These are phyloP conservation scores for Neonectria sp. DNA, from an alignment of 2,329 filamentous ascomycete species.

Conservation along the genomic window DNA sequence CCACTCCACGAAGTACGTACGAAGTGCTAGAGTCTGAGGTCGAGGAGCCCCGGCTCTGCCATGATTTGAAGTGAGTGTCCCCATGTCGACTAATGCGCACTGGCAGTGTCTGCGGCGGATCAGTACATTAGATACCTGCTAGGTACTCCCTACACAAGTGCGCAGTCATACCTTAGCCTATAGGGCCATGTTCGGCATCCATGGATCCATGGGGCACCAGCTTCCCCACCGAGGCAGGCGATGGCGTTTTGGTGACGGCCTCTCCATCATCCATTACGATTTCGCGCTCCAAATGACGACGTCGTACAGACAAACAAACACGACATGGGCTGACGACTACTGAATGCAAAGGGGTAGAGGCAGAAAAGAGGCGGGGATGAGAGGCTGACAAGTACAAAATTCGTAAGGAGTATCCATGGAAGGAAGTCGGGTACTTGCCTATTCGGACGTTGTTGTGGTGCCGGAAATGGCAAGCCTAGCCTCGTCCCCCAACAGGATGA, in stretches of 20 bases:
- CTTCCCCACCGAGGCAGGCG: conserved; percentile 39
- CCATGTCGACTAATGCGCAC: conserved; percentile 23
- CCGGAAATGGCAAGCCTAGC: conserved; percentile 24
- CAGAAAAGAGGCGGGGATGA: conserved; percentile 2
- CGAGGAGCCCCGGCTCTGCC: conserved; percentile 22
- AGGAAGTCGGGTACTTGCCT: background rate
- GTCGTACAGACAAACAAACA: conserved; percentile 28
- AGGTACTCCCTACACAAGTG: conserved; percentile 9
- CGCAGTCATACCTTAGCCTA: background rate
- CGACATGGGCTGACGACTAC: conserved; percentile 25
- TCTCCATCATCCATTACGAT: conserved; percentile 37
- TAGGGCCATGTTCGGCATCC: conserved; percentile 31
- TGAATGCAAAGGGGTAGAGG: background rate
- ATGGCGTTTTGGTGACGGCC: conserved; percentile 28
- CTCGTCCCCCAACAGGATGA: conserved; percentile 23
- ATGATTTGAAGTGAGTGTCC: conserved; percentile 33
- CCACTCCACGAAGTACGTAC: conserved; percentile 4
- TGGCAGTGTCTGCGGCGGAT: conserved; percentile 25
- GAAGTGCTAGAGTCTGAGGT: conserved; percentile 6
- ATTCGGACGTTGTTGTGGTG: conserved; percentile 18
- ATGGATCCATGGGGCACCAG: conserved; percentile 24
- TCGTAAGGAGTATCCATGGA: background rate
- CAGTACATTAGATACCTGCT: conserved; percentile 32
- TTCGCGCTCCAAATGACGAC: conserved; percentile 36
- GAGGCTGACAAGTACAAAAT: background rate